A percentile compares a stretch with the other conserved stretches of the same genome.
Evolutionary conservation across 371 early-diverging fungal genomes (phyloP).

Genomic region (Mucor circinelloides): DNA sequence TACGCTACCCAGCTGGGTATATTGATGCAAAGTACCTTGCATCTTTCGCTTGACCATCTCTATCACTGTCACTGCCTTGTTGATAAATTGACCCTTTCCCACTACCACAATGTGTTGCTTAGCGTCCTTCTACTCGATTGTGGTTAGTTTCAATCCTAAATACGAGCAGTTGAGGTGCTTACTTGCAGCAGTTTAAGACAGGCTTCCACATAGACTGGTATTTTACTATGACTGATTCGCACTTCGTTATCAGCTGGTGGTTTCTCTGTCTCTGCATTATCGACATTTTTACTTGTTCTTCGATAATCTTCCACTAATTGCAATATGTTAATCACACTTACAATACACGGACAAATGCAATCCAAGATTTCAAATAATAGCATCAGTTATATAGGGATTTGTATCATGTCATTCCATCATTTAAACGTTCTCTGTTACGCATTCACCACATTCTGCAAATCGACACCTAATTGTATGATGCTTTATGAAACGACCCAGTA

Average conservation of each 20-base stretch:
- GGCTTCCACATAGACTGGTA: slow-evolving; percentile 38
- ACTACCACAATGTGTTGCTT: slow-evolving; percentile 31
- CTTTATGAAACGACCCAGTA: not conserved
- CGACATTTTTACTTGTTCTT: slow-evolving; percentile 25
- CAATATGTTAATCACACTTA: not conserved
- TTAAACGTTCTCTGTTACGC: slow-evolving; percentile 5
- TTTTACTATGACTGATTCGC: slow-evolving; percentile 36
- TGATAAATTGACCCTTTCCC: slow-evolving; percentile 56
- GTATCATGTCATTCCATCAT: slow-evolving; percentile 6
- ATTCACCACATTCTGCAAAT: not conserved
- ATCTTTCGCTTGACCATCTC: slow-evolving; percentile 67
- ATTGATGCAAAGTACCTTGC: slow-evolving; percentile 62
- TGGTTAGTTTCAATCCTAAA: not conserved
- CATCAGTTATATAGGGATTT: not conserved
- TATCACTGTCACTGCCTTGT: slow-evolving; percentile 67
- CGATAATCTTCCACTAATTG: slow-evolving; percentile 46
- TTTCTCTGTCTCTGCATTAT: slow-evolving; percentile 15
- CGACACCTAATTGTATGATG: not conserved
- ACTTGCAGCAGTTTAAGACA: slow-evolving; percentile 41
- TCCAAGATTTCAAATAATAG: not conserved
- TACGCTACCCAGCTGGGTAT: slow-evolving; percentile 61
- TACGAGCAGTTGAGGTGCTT: not conserved
- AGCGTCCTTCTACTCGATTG: slow-evolving; percentile 17
- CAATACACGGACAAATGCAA: too few species aligned
- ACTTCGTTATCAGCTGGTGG: slow-evolving; percentile 50